Evolutionary conservation across 768 basidiomycete genomes (phyloP).

Genomic region (Tephrocybe rancida): DNA sequence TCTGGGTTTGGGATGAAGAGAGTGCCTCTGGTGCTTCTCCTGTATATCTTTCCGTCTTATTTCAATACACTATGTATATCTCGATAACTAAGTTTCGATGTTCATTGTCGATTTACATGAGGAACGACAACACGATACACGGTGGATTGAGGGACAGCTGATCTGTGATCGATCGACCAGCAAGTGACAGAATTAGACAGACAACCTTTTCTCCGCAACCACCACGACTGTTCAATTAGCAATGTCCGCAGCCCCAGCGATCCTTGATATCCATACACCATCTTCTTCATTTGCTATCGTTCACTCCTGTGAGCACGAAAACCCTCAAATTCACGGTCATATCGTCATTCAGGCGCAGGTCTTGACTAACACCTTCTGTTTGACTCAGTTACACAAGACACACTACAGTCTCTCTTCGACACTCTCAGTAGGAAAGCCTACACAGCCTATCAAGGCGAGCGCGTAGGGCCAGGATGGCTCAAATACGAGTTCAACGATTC

Average conservation of each 20-base stretch:
- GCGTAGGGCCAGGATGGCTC: slow-evolving; percentile 78
- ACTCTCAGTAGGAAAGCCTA: slow-evolving; percentile 71
- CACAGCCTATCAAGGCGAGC: slow-evolving; percentile 57
- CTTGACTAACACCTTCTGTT: slow-evolving; percentile 9
- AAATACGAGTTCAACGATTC: slow-evolving; percentile 84
- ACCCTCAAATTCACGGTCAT: neutral
- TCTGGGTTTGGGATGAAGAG: neutral
- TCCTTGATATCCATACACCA: slow-evolving; percentile 80
- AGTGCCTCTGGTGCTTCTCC: neutral
- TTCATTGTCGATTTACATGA: neutral
- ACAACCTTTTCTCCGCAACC: neutral
- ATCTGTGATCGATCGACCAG: slow-evolving; percentile 6
- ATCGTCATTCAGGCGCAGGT: neutral
- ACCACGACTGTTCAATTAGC: neutral
- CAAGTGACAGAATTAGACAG: neutral
- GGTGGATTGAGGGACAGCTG: neutral
- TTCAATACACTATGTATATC: slow-evolving; percentile 4
- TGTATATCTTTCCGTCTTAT: slow-evolving; percentile 5
- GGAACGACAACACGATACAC: neutral
- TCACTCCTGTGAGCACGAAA: slow-evolving; percentile 62
- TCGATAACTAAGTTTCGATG: neutral
- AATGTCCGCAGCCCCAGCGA: slow-evolving; percentile 38
- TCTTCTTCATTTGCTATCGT: slow-evolving; percentile 71
- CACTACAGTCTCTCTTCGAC: slow-evolving; percentile 63
- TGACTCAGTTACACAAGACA: slow-evolving; percentile 65